Evolutionary conservation across 2,329 filamentous ascomycete species (phyloP), one percentile per base, ranked within the genome.

Genomic region (Aureobasidium melanogenum): DNA sequence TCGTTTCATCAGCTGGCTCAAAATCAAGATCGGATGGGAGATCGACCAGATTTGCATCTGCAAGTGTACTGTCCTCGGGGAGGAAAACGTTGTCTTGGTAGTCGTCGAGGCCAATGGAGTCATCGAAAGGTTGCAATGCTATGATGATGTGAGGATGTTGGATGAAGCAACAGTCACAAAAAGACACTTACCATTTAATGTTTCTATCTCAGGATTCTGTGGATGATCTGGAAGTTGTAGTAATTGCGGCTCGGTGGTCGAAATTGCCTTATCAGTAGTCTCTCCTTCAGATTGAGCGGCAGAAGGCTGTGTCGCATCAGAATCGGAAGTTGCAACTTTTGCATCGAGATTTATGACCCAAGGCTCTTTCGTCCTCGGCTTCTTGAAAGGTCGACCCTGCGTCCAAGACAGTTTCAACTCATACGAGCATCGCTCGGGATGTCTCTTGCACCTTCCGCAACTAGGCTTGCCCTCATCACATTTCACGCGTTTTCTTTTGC

Each of bases 401-500:
- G 54, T 60, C 39, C 58, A 61, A 22, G 59, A 61, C 32, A 61
- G 22, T 24, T 54, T 61, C 59, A 61, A 62, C n/a, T 19, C 39
- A 34, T 60, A 66, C 14, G 61, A 50, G 32, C 66, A 67, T 28
- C 46, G 38, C 43, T 62, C 63, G 19, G 62, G 61, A 32, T 63
- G 54, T 58, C 66, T 63, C 9, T 47, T 48, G 54, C 67, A 68
- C n/a, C 64, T 63, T 14, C 46, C 61, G 38, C 67, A 67, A 34
- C 38, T 38, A 22, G 67, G 67, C 41, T 59, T 61, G 7, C 55
- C 56, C 51, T 71, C 69, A 38, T 70, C 64, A 51, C 68, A 71
- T 63, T 71, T 69, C 28, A 69, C 68, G 50, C 68, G 63, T 28
- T 67, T 63, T 17, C 64, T 62, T 28, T 69, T 69, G 65, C 68